Evolutionary conservation across 2,329 filamentous ascomycete genomes (phyloP).

Genomic region (Aspergillus chevalieri): DNA sequence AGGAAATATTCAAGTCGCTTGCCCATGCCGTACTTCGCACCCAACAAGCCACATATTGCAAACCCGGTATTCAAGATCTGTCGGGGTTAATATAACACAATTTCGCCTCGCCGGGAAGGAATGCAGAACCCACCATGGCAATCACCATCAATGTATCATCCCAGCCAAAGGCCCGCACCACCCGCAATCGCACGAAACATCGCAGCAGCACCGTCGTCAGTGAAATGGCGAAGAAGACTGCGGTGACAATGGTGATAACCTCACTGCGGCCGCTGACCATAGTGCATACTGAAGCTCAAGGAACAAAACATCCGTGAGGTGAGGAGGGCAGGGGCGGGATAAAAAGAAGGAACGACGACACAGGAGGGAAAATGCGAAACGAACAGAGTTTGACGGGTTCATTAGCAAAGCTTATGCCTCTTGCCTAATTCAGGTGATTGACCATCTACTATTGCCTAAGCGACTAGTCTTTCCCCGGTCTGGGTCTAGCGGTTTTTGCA

Average conservation of each 20-base stretch:
- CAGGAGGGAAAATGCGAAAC: neutral
- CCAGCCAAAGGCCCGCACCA: slow-evolving; percentile 36
- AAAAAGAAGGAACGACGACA: neutral
- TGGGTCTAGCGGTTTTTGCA: too few species aligned
- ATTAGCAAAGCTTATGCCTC: neutral
- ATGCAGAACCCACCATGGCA: slow-evolving; percentile 19
- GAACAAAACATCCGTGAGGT: neutral
- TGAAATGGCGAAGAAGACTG: slow-evolving; percentile 36
- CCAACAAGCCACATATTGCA: slow-evolving; percentile 21
- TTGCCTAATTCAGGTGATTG: neutral
- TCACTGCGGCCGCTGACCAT: slow-evolving; percentile 3
- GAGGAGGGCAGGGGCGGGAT: neutral
- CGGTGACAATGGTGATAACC: slow-evolving; percentile 16
- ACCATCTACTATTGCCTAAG: neutral
- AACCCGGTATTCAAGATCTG: slow-evolving; percentile 22
- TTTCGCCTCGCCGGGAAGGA: neutral
- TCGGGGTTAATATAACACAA: neutral
- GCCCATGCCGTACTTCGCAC: slow-evolving; percentile 19
- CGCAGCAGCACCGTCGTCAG: slow-evolving; percentile 33
- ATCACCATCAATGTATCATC: slow-evolving; percentile 29
- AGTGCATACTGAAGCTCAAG: neutral
- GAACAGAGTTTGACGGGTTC: neutral
- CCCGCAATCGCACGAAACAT: slow-evolving; percentile 34
- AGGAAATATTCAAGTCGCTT: slow-evolving; percentile 14
- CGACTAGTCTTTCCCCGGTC: neutral